phyloP scores from a whole-genome alignment of 2,329 filamentous ascomycete genomes.

The Ophiocordyceps camponoti-leonardi region DNA sequence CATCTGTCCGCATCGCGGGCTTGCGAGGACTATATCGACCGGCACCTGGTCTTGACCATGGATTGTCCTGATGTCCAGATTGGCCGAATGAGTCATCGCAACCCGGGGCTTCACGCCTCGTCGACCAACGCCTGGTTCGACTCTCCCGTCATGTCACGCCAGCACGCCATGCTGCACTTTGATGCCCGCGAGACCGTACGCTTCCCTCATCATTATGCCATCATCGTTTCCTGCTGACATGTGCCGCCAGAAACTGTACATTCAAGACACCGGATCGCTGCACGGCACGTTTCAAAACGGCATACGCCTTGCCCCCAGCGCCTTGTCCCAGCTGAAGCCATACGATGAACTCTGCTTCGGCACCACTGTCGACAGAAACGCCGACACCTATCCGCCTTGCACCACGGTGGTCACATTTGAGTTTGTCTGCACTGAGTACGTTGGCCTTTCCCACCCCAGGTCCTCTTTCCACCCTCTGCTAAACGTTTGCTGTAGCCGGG shows the following conservation, averaged over 20 bases:
- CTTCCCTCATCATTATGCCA: background rate
- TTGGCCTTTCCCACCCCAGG: background rate
- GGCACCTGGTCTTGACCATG: conserved; percentile 8
- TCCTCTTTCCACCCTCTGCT: background rate
- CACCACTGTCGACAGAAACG: conserved; percentile 15
- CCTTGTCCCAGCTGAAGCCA: conserved; percentile 3
- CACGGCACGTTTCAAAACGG: conserved; percentile 34
- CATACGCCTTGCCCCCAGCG: conserved; percentile 4
- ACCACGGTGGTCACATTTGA: conserved; percentile 9
- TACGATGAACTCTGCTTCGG: conserved; percentile 20
- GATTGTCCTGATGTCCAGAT: conserved; percentile 15
- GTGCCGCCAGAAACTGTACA: conserved; percentile 20
- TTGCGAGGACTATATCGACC: background rate
- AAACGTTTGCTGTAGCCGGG: conserved; percentile 8
- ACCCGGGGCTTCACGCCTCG: conserved; percentile 14
- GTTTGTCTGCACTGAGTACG: background rate
- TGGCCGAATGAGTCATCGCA: conserved; percentile 27
- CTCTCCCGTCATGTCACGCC: conserved; percentile 53
- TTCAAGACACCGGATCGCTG: conserved; percentile 30
- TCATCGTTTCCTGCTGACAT: background rate
- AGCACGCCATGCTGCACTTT: conserved; percentile 40
- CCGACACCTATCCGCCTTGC: conserved; percentile 19
- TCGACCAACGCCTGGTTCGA: conserved; percentile 49
- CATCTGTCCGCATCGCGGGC: background rate
- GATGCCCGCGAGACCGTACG: conserved; percentile 27